Percentiles rank a stretch among this genome's conserved stretches.
These are phyloP conservation scores for Sporothrix globosa DNA, from an alignment of 2,329 filamentous ascomycete species.

Conservation along the genomic window DNA sequence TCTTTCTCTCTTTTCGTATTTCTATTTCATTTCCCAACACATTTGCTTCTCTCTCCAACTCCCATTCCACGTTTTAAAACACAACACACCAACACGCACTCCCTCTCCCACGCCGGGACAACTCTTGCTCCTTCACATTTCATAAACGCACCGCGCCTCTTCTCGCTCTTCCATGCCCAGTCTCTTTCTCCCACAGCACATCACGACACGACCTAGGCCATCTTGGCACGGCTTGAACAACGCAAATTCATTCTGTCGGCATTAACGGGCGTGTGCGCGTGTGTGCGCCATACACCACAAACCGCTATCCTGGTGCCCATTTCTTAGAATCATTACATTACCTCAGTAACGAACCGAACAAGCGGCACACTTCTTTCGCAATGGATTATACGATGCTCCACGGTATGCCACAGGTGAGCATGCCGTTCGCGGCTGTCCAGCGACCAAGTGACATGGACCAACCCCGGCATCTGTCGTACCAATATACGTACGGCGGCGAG, in stretches of 20 bases:
- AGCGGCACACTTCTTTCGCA: not conserved
- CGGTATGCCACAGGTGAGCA: constrained; percentile 29
- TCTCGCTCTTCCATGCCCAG: not conserved
- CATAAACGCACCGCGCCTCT: constrained; percentile 12
- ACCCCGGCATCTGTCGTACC: constrained; percentile 27
- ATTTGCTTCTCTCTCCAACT: constrained; percentile 7
- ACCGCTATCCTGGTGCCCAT: not conserved
- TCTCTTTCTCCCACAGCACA: not conserved
- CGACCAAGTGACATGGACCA: constrained; percentile 17
- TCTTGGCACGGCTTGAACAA: not conserved
- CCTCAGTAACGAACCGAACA: not conserved
- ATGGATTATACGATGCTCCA: constrained; percentile 36
- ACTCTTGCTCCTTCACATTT: not conserved
- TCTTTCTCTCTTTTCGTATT: constrained; percentile 5
- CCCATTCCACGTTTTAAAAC: not conserved
- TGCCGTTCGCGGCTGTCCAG: constrained; percentile 22
- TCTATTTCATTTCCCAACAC: not conserved
- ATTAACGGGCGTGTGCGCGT: constrained; percentile 1
- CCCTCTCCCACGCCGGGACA: not conserved
- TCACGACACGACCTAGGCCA: not conserved
- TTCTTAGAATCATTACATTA: not conserved
- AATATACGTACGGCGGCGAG: constrained; percentile 33
- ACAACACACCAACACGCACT: not conserved
- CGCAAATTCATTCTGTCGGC: not conserved
- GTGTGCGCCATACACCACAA: constrained; percentile 25